phyloP scores from a whole-genome alignment of 331 rosid species.

The Malus hybrid region DNA sequence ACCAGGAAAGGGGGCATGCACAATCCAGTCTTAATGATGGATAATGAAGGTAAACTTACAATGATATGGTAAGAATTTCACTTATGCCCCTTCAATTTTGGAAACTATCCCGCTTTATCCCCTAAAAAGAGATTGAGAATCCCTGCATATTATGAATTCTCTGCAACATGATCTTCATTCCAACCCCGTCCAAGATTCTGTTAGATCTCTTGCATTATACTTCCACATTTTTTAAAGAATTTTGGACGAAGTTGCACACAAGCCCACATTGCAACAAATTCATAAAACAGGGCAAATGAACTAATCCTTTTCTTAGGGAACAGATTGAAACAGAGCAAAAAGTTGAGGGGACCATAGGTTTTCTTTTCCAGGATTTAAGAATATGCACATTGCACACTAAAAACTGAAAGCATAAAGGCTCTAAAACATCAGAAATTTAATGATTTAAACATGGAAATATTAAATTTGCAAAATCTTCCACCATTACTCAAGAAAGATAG shows the following conservation, averaged over 20 bases:
- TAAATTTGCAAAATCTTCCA: background rate
- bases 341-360: background rate
- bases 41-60: background rate
- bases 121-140: background rate
- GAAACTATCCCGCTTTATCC: background rate
- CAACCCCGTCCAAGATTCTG: background rate
- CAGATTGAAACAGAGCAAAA: background rate
- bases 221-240: background rate
- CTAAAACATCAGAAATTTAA: background rate
- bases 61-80: background rate
- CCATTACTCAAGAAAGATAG: background rate
- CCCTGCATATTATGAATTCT: background rate
- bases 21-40: background rate
- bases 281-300: background rate
- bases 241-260: background rate
- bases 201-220: background rate
- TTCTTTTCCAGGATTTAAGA: background rate
- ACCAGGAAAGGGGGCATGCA: background rate
- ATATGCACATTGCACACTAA: background rate
- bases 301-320: background rate
- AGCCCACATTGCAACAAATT: background rate
- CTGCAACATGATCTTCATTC: background rate
- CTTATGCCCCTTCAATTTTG: background rate
- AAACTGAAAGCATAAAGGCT: conserved; percentile 11
- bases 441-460: background rate